Base-by-base conservation (phyloP, 2,329 filamentous ascomycete genomes). In the Fusarium chaquense region DNA sequence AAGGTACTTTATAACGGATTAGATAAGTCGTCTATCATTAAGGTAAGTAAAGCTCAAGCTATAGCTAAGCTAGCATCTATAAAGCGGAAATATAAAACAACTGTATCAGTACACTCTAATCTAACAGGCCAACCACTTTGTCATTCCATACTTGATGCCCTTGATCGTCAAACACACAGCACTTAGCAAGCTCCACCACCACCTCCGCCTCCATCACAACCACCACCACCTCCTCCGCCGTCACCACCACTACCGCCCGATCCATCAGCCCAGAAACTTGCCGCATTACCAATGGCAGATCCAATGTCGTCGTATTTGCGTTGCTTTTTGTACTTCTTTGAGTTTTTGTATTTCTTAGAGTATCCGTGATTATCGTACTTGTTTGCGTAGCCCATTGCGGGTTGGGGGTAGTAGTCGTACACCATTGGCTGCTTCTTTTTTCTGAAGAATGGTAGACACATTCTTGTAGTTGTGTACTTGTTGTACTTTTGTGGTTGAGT, bases 391-490 rank as follows among this genome's bases (percentile, higher is more conserved):
- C 24, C 32, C 49, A 51, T 51, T 28, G 13, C 49, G 1, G 49
- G 49, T 28, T 41, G 49, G 10, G 49, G 49, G 2, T 51, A n/a
- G 24, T 51, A 51, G 6, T 51, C 33, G 24, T 51, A 41, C 0
- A 51, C 24, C 12, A 40, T n/a, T 16, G 35, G 18, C 4, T 51
- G 49, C 2, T 18, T 30, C 49, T 51, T 51, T 12, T 28, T 51
- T 30, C 49, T 51, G 24, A 36, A 36, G 18, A 51, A 36, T 3
- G 49, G 49, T 7, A 51, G 18, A 40, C 49, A 51, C 49, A 51
- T 51, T 40, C 3, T 50, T 26, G 16, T 28, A 7, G 6, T 18
- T 40, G 13, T 40, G 6, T 40, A 5, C 5, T 10, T 50, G 15
- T 7, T 40, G n/a, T 20, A 20, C 5, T 40, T 11, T 20, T n/a